These are phyloP conservation scores for Chenopodium quinoa DNA, from an alignment of 148 eudicot genomes.

Conservation along the genomic window DNA sequence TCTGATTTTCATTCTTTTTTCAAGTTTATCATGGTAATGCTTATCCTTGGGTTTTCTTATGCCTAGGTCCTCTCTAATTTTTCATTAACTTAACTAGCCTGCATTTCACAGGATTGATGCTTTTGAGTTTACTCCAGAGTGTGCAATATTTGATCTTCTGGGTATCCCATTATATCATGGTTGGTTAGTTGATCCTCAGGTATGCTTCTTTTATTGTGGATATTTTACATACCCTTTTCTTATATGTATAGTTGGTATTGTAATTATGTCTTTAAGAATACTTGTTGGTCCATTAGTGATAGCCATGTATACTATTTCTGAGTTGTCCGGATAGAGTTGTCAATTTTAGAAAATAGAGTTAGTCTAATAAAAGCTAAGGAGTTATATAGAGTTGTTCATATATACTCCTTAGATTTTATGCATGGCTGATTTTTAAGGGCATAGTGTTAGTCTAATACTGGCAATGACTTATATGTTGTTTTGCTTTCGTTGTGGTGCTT, in stretches of 20 bases:
- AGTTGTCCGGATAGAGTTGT: too few relatives aligned
- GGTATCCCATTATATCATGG: constrained; percentile 95
- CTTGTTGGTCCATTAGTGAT: too few relatives aligned
- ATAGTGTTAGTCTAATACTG: background rate
- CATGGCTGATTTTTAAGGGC: too few relatives aligned
- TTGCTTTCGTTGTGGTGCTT: background rate
- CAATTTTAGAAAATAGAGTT: too few relatives aligned
- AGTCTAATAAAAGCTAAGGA: background rate
- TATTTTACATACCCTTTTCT: background rate
- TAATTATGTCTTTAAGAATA: background rate
- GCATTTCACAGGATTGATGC: constrained; percentile 69
- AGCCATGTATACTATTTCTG: background rate
- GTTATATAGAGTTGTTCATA: too few relatives aligned
- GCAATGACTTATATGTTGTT: background rate
- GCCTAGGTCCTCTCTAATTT: background rate
- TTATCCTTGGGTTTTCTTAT: background rate
- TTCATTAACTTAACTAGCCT: background rate
- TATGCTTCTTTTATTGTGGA: constrained; percentile 27
- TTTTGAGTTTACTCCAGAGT: constrained; percentile 93
- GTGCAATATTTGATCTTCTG: constrained; percentile 90
- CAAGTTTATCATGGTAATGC: background rate
- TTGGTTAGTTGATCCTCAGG: constrained; percentile 98
- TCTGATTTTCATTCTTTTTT: constrained; percentile 30
- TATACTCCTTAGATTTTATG: too few relatives aligned
- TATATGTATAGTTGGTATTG: background rate